phyloP scores from a whole-genome alignment of 257 asterid genomes.

The Phtheirospermum japonicum region DNA sequence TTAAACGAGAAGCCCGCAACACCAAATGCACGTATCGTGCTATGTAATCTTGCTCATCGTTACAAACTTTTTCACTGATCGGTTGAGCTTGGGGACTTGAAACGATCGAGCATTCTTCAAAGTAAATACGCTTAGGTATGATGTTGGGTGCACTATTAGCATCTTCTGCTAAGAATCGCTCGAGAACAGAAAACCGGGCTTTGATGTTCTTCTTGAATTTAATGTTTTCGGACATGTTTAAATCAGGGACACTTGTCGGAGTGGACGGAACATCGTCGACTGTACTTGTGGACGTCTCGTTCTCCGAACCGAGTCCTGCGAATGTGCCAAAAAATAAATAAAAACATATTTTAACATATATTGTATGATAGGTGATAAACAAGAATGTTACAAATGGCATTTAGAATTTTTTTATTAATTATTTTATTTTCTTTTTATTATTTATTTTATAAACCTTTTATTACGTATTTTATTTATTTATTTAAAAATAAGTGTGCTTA shows the following conservation, averaged over 20 bases:
- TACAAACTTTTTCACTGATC: too few relatives aligned
- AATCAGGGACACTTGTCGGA: conserved; percentile 34
- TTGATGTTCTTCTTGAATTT: conserved; percentile 50
- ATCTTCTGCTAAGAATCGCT: conserved; percentile 47
- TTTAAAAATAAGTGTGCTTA: too few relatives aligned
- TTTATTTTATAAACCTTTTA: too few relatives aligned
- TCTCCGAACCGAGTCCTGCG: conserved; percentile 37
- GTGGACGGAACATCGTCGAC: conserved; percentile 36
- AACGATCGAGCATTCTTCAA: too few relatives aligned
- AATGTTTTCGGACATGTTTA: conserved; percentile 28
- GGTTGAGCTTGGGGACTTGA: too few relatives aligned
- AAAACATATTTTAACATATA: conserved; percentile 11
- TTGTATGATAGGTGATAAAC: not conserved
- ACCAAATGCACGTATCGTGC: too few relatives aligned
- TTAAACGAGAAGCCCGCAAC: too few relatives aligned
- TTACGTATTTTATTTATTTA: too few relatives aligned
- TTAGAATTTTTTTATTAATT: too few relatives aligned
- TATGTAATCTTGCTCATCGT: too few relatives aligned
- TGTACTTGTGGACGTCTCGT: conserved; percentile 31
- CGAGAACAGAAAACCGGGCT: conserved; percentile 80
- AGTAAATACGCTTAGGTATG: too few relatives aligned
- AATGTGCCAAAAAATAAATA: not conserved
- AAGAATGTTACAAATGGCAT: not conserved
- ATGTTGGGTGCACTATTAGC: conserved; percentile 34
- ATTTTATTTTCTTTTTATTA: too few relatives aligned